Conservation (phyloP, 148 eudicot genomes). For the Dianthus caryophyllus region DNA sequence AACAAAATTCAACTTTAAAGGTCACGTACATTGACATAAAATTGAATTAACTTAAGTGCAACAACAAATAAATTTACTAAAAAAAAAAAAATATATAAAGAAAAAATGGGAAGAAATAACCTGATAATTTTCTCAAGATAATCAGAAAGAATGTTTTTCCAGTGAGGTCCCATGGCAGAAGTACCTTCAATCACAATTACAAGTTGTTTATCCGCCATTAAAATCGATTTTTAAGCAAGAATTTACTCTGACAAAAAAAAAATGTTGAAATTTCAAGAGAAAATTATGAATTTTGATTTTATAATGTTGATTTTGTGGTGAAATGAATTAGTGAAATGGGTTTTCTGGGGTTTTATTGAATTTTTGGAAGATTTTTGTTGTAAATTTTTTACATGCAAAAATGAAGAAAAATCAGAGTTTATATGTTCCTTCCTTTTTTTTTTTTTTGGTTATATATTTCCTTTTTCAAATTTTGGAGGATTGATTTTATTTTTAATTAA, state of each 20-base stretch:
- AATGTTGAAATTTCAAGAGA: neutral
- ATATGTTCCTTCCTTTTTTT: too few species aligned
- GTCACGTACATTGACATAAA: too few species aligned
- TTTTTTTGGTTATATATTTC: too few species aligned
- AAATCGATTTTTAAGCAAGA: neutral
- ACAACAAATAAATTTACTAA: neutral
- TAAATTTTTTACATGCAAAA: neutral
- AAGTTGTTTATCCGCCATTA: slow-evolving; percentile 34
- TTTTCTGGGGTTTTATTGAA: slow-evolving; percentile 3
- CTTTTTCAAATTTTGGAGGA: too few species aligned
- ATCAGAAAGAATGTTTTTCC: slow-evolving; percentile 30
- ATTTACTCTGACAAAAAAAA: neutral
- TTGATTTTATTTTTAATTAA: too few species aligned
- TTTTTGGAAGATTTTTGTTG: neutral
- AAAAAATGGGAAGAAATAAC: neutral
- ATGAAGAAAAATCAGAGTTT: too few species aligned
- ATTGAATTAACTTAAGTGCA: too few species aligned
- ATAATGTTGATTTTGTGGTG: too few species aligned
- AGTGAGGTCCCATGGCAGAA: slow-evolving; percentile 30
- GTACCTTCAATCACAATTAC: slow-evolving; percentile 34
- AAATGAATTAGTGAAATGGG: neutral
- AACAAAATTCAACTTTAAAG: neutral
- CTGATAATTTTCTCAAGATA: slow-evolving; percentile 32
- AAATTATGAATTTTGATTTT: too few species aligned
- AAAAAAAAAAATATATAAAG: neutral